phyloP scores from a whole-genome alignment of 2,329 filamentous ascomycete species.

The Sphaerulina vaccinii region DNA sequence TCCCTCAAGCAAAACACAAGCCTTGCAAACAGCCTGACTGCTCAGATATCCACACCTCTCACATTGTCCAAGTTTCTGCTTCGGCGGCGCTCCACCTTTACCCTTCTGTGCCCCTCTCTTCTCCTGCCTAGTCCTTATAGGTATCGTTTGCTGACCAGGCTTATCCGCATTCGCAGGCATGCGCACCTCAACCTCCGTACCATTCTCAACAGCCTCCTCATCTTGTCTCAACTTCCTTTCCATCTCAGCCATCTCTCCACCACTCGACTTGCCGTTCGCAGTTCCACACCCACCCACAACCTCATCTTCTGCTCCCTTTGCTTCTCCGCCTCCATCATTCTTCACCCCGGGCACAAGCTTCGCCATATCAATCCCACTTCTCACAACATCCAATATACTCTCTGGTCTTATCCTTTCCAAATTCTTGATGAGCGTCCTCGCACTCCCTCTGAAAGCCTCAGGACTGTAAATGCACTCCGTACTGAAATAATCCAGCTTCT shows the following conservation, averaged over 20 bases:
- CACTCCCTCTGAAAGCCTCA: conserved; percentile 91
- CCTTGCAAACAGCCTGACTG: conserved; percentile 90
- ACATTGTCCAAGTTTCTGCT: conserved; percentile 78
- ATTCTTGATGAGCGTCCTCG: conserved; percentile 89
- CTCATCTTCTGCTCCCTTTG: conserved; percentile 52
- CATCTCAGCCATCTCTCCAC: conserved; percentile 78
- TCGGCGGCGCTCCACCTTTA: conserved; percentile 37
- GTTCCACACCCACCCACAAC: conserved; percentile 73
- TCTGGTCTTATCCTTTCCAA: conserved; percentile 89
- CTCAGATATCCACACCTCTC: conserved; percentile 91
- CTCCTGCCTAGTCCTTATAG: conserved; percentile 38
- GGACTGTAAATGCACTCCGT: conserved; percentile 98
- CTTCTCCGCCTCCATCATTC: conserved; percentile 40
- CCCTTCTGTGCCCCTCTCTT: conserved; percentile 25
- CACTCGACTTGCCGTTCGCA: conserved; percentile 63
- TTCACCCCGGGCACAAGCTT: conserved; percentile 67
- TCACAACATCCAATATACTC: conserved; percentile 90
- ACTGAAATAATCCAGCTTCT: conserved; percentile 94
- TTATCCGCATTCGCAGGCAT: conserved; percentile 18
- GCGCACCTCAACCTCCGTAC: conserved; percentile 65
- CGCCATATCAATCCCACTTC: conserved; percentile 95
- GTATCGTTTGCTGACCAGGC: conserved; percentile 21
- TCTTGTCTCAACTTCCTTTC: conserved; percentile 69
- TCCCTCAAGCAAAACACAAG: conserved; percentile 83
- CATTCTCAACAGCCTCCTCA: conserved; percentile 54